Base-by-base conservation (phyloP, 495 filamentous ascomycete species). In the Schizothecium vesticola region DNA sequence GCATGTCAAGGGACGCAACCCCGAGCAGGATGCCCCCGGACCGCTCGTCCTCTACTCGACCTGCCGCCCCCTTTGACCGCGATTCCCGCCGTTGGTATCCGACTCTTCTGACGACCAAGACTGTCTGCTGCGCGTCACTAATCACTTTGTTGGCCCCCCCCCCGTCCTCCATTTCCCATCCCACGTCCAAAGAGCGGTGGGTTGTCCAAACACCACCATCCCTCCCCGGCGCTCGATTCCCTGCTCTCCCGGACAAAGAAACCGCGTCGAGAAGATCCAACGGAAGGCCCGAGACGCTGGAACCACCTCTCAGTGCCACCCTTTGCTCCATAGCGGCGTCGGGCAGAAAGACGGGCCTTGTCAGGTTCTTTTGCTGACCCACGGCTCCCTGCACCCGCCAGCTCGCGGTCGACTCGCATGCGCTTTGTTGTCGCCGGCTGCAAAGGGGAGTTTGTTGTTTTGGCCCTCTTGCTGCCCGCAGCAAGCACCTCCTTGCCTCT, bases 161-260 rank as follows among this genome's bases (percentile, higher is more conserved):
- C 31, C 31, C 31, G 31, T 33, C 6, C 19, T 19, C 43, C 43
- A 33, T 13, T 33, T 51, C 19, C 66, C 76, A 77, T 76, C 80
- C 77, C 77, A 69, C 71, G 61, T 64, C 69, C 66, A 83, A 82
- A 79, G 72, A 78, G 80, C 80, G 81, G 81, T 83, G 79, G 80
- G 62, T 71, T 61, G 63, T 61, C 71, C 79, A 82, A 84, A 82
- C 79, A 74, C 59, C 60, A 71, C 70, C 64, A 69, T 76, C 77
- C 75, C 36, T 75, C 74, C 69, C 74, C 76, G 77, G 74, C 76
- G 73, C 75, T 77, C 81, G 80, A 82, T 76, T 83, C 76, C 79
- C 73, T 78, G 76, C 72, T 69, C 74, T 56, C 43, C 71, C 70
- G 65, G 73, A 82, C 80, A 83, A 82, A 81, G 81, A 73, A 78